Percentiles rank a stretch among this genome's conserved stretches.
phyloP scores from a whole-genome alignment of 495 filamentous ascomycete genomes.

The Neurospora tetraspora region DNA sequence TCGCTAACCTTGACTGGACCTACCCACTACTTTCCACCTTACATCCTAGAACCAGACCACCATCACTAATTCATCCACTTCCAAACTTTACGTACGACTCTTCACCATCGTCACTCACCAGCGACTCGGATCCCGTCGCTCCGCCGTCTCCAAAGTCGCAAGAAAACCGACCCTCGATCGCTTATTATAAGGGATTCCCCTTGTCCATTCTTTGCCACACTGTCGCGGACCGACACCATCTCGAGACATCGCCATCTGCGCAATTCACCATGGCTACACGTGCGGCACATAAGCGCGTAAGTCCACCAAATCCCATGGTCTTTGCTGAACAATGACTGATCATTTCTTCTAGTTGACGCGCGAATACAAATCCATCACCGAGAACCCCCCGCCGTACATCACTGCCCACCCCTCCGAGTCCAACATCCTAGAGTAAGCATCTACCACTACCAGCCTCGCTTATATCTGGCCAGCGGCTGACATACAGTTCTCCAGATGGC shows the following conservation, averaged over 20 bases:
- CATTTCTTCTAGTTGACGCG: slow-evolving; percentile 59
- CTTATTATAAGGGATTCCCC: neutral
- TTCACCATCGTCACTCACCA: neutral
- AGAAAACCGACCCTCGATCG: neutral
- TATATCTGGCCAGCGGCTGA: slow-evolving; percentile 2
- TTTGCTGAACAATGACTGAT: neutral
- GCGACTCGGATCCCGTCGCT: neutral
- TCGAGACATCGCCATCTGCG: slow-evolving; percentile 19
- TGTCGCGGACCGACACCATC: neutral
- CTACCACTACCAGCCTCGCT: neutral
- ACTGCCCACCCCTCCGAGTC: slow-evolving; percentile 84
- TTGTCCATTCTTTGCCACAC: neutral
- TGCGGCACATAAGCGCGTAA: slow-evolving; percentile 74
- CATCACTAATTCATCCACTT: neutral
- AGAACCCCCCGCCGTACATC: slow-evolving; percentile 90
- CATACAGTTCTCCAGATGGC: slow-evolving; percentile 57
- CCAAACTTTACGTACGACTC: neutral
- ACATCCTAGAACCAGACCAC: neutral
- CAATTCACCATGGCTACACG: slow-evolving; percentile 64
- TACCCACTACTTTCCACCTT: neutral
- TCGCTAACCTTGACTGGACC: neutral
- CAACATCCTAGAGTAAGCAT: slow-evolving; percentile 79
- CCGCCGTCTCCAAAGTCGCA: neutral
- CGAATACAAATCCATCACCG: slow-evolving; percentile 86
- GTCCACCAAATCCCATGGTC: slow-evolving; percentile 17